Base-by-base conservation (phyloP, 2,329 filamentous ascomycete genomes). In the Diaporthe sp. region DNA sequence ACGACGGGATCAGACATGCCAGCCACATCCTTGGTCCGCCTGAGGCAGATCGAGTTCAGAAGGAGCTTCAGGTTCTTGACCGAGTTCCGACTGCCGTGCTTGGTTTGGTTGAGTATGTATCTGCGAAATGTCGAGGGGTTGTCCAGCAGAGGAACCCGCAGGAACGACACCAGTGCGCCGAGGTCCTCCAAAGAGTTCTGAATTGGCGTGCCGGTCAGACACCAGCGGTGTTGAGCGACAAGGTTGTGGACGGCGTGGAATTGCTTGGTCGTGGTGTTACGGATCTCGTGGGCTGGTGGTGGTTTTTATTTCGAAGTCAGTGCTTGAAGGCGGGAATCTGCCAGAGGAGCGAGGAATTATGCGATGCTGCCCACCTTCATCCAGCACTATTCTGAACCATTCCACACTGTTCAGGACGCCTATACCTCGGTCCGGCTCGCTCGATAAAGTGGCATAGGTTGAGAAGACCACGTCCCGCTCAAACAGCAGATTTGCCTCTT, bases 171-270 rank as follows among this genome's bases (percentile, higher is more conserved):
- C 0, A 91, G 80, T 0, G 88, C 83, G 0, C 86, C 88, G 4
- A 90, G 83, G 66, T 91, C 89, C 9, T 86, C 85, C 0, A 90
- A 81, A 2, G 81, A 81, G 76, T 90, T 90, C 74, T 90, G 89
- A 33, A 90, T 86, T 0, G 88, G 89, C 0, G 88, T 90, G 0
- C 87, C 88, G 0, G 87, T 87, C 0, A 89, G 81, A 75, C 87
- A 89, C 88, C 89, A 91, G 12, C 89, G 83, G 0, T 83, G 85
- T 2, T 82, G 80, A 0, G 88, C 85, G 1, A 78, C 72, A 0
- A 91, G 80, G 0, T 83, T 80, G 30, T 79, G 77, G 5, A 86
- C 86, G 0, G 86, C 83, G 1, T 82, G 82, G 74, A 87, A 83
- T 13, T 87, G 83, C 0, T 81, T 82, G 1, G 87, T 89, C 6